Base-by-base conservation (phyloP, 495 filamentous ascomycete genomes). In the Aspergillus nidulans region DNA sequence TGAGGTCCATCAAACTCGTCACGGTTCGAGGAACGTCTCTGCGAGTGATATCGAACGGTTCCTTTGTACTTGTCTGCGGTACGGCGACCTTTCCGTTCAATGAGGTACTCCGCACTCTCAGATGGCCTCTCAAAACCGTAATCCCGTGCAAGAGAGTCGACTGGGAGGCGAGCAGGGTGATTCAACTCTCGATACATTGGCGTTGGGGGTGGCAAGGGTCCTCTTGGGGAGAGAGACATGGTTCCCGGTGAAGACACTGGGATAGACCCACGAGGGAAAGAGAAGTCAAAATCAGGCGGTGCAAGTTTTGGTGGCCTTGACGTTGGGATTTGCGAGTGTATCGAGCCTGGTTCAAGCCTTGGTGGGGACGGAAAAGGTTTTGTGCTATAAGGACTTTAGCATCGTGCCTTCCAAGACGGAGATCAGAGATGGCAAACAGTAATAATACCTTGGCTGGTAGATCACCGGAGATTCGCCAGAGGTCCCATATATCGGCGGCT, bases 1-100 rank as follows among this genome's bases (percentile, higher is more conserved):
- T 90, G 83, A 1, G 88, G 89, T 21, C 89, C 89, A 73, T 91
- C 89, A 70, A 92, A 95, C 67, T 92, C 90, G 78, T 92, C 89
- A 34, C 89, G 80, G 73, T 88, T 90, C n/a, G 86, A 88, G 30
- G 86, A 79, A 20, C 85, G 81, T 64, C 88, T 81, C 69, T 88
- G 85, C 25, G 85, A 75, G 56, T 84, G 77, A 53, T 78, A 69
- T 58, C 81, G 83, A 42, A 75, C 68, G 54, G 68, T 67, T 66
- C 69, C 72, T 66, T 73, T 78, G 53, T 73, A 70, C 49, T 74
- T 78, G 44, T 77, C 65, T 24, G 71, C 62, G 50, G 67, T 58
- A 38, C 73, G 67, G 16, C 67, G 65, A 59, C 59, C 68, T 59
- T 63, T 69, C 56, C 69, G 66, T 57, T 76, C 75, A 51, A 76